These are phyloP conservation scores for Gaultheria prostrata DNA, from an alignment of 148 eudicot genomes.

Conservation along the genomic window DNA sequence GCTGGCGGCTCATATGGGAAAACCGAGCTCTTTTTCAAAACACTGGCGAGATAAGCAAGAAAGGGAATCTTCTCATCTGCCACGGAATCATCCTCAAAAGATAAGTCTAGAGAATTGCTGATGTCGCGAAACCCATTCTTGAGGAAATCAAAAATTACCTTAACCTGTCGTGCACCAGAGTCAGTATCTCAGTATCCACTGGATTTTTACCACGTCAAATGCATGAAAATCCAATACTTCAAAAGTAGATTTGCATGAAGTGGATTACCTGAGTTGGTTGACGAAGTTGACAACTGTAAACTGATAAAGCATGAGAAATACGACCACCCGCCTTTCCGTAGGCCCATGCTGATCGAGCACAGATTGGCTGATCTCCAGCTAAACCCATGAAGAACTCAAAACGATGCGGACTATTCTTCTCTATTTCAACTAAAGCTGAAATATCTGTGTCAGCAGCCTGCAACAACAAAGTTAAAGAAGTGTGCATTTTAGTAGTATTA, in stretches of 20 bases:
- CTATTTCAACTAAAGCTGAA: slow-evolving; percentile 91
- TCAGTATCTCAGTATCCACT: slow-evolving; percentile 14
- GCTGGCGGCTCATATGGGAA: slow-evolving; percentile 85
- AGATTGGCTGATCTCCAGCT: slow-evolving; percentile 90
- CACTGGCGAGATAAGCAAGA: slow-evolving; percentile 88
- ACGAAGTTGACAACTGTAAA: slow-evolving; percentile 90
- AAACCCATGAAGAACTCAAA: slow-evolving; percentile 99
- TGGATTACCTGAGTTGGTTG: slow-evolving; percentile 73
- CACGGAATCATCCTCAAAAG: slow-evolving; percentile 84
- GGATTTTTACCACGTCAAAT: background rate
- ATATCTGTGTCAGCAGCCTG: slow-evolving; percentile 99
- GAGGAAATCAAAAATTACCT: slow-evolving; percentile 83
- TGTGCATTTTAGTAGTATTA: too few relatives aligned
- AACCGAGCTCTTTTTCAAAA: slow-evolving; percentile 55
- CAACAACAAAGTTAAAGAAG: slow-evolving; percentile 21
- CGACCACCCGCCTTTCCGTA: slow-evolving; percentile 94
- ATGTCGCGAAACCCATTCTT: slow-evolving; percentile 78
- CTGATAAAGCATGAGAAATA: slow-evolving; percentile 96
- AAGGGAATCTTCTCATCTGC: slow-evolving; percentile 98
- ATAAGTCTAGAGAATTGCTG: slow-evolving; percentile 89
- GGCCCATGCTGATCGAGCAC: slow-evolving; percentile 99
- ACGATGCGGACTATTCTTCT: slow-evolving; percentile 94
- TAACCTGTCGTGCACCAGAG: slow-evolving; percentile 54
- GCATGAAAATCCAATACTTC: background rate
- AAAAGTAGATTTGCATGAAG: background rate